Evolutionary conservation across 2,329 filamentous ascomycete species (phyloP).

Genomic region (Xylaria sp.): DNA sequence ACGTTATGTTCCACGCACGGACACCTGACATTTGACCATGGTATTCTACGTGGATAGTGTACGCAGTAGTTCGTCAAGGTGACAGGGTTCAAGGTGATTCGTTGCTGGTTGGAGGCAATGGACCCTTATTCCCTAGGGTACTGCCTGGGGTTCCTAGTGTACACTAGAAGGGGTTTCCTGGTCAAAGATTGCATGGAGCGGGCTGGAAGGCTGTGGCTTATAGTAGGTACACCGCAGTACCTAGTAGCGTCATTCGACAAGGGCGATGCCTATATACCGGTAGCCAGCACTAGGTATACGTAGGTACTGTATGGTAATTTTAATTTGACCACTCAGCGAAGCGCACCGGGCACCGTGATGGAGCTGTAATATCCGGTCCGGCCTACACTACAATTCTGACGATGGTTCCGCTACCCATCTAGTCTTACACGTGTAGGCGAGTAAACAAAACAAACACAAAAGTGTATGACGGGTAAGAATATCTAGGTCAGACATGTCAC

Average conservation of each 20-base stretch:
- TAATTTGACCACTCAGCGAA: slow-evolving; percentile 29
- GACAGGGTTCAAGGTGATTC: slow-evolving; percentile 23
- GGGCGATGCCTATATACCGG: slow-evolving; percentile 1
- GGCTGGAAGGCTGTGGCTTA: slow-evolving; percentile 13
- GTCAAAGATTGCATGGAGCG: slow-evolving; percentile 7
- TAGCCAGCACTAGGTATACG: neutral
- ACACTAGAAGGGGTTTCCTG: slow-evolving; percentile 26
- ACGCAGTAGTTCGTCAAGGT: slow-evolving; percentile 23
- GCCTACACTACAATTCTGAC: slow-evolving; percentile 6
- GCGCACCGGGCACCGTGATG: slow-evolving; percentile 20
- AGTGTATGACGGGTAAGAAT: slow-evolving; percentile 1
- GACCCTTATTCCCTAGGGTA: slow-evolving; percentile 23
- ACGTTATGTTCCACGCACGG: slow-evolving; percentile 14
- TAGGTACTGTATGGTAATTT: slow-evolving; percentile 22
- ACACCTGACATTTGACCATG: neutral
- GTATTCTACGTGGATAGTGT: no score
- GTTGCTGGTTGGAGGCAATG: slow-evolving; percentile 1
- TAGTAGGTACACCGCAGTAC: no score
- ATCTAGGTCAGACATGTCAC: neutral
- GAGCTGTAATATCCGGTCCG: slow-evolving; percentile 30
- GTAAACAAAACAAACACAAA: slow-evolving; percentile 21
- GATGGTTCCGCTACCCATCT: neutral
- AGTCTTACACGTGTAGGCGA: neutral
- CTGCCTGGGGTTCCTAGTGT: slow-evolving; percentile 7
- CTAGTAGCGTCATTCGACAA: no score